These are phyloP conservation scores for Cryptosporidium sp. DNA, from an alignment of 169 alveolate genomes.

Conservation along the genomic window DNA sequence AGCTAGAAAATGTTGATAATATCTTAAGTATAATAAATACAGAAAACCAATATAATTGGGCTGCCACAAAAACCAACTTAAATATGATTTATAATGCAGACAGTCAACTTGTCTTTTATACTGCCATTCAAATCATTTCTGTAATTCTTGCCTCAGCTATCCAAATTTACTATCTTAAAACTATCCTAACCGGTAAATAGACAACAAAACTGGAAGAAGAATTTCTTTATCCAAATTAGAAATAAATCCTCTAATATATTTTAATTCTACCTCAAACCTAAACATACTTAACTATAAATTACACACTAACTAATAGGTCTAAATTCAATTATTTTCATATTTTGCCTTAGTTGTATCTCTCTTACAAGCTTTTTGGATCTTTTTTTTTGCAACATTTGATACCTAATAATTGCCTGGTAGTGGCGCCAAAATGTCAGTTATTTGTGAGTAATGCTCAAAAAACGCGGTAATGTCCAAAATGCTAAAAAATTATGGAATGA, in stretches of 20 bases:
- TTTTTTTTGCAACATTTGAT: not conserved
- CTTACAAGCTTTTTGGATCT: not conserved
- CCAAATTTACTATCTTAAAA: conserved; percentile 28
- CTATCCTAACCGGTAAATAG: conserved; percentile 5
- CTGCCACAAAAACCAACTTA: conserved; percentile 38
- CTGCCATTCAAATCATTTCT: conserved; percentile 42
- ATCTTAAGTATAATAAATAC: conserved; percentile 29
- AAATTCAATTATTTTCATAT: too few species aligned
- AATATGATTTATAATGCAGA: conserved; percentile 33
- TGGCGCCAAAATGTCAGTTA: not conserved
- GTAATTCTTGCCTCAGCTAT: conserved; percentile 13
- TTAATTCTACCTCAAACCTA: too few species aligned
- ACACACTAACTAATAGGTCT: too few species aligned
- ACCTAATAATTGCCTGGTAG: too few species aligned
- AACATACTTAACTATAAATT: too few species aligned
- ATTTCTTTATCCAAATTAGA: not conserved
- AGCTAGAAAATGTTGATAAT: conserved; percentile 30
- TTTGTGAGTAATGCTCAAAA: not conserved
- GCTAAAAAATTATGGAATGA: not conserved
- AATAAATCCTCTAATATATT: not conserved
- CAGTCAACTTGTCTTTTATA: conserved; percentile 28
- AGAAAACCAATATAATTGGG: conserved; percentile 65
- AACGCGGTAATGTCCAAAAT: not conserved
- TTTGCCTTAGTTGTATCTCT: not conserved
- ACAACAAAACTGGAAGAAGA: not conserved